These are phyloP conservation scores for Rutstroemia sydowiana DNA, from an alignment of 2,329 filamentous ascomycete genomes.

Conservation along the genomic window DNA sequence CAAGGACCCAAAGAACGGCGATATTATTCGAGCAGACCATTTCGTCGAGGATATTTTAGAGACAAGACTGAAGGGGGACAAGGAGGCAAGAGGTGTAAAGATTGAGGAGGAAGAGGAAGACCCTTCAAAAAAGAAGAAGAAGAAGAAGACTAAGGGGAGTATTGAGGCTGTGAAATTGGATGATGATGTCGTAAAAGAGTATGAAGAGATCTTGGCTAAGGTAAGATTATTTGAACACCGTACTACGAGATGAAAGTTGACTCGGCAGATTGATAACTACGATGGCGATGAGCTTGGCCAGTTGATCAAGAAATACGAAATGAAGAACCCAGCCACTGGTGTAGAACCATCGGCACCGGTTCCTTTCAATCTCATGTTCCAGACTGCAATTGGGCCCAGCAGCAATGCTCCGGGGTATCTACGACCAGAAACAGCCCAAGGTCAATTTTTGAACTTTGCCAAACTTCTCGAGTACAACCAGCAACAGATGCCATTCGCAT, in stretches of 20 bases:
- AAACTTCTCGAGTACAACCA: constrained; percentile 97
- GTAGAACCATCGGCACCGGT: constrained; percentile 73
- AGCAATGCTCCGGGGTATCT: constrained; percentile 80
- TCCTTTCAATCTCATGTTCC: constrained; percentile 98
- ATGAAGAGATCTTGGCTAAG: constrained; percentile 81
- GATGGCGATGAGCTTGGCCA: constrained; percentile 76
- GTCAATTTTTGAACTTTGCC: constrained; percentile 94
- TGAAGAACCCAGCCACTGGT: constrained; percentile 79
- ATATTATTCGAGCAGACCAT: constrained; percentile 94
- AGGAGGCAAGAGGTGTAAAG: constrained; percentile 81
- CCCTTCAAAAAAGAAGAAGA: constrained; percentile 78
- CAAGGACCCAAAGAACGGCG: constrained; percentile 95
- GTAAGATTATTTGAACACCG: constrained; percentile 19
- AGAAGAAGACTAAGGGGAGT: constrained; percentile 80
- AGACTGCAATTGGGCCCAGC: constrained; percentile 88
- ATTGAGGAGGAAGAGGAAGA: constrained; percentile 69
- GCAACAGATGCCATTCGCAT: constrained; percentile 91
- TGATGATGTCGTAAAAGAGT: constrained; percentile 79
- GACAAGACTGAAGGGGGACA: constrained; percentile 78
- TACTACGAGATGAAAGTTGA: neutral
- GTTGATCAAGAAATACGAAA: constrained; percentile 84
- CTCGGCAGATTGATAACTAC: constrained; percentile 77
- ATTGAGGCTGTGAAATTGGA: constrained; percentile 77
- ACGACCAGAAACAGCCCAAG: constrained; percentile 91
- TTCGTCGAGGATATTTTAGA: constrained; percentile 93